phyloP scores from a whole-genome alignment of 305 asterid genomes.

The Fraxinus ornus region DNA sequence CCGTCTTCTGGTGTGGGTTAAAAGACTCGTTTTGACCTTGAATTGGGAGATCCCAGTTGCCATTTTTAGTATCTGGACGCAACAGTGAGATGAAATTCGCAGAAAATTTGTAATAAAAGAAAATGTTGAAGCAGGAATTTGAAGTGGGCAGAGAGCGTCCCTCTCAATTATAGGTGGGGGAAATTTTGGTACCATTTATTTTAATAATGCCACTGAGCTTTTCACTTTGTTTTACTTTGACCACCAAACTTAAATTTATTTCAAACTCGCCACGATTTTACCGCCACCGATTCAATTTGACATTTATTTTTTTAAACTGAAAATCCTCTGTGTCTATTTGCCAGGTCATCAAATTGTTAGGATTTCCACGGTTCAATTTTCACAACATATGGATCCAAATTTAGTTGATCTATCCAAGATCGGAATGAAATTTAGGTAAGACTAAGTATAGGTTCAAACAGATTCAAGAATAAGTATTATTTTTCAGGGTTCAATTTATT shows the following conservation, averaged over 20 bases:
- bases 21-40: constrained; percentile 11
- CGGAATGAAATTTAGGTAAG: no score
- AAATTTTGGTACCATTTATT: not conserved
- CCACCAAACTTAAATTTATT: not conserved
- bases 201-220: not conserved
- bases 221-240: not conserved
- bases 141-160: not conserved
- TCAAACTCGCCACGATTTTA: not conserved
- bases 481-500: no score
- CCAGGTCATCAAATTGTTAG: not conserved
- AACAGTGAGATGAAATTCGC: not conserved
- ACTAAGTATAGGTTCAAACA: no score
- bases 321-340: not conserved
- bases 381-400: no score
- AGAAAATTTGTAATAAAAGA: not conserved
- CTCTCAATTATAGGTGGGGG: not conserved
- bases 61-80: not conserved
- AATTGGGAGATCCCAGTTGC: constrained; percentile 20
- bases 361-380: not conserved
- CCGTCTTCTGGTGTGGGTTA: constrained; percentile 8
- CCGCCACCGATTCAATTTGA: not conserved
- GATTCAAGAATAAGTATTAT: no score
- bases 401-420: no score
- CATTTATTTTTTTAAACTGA: not conserved
- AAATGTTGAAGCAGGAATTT: not conserved